phyloP scores from a whole-genome alignment of 345 rosid species.

The Brassica nigra region DNA sequence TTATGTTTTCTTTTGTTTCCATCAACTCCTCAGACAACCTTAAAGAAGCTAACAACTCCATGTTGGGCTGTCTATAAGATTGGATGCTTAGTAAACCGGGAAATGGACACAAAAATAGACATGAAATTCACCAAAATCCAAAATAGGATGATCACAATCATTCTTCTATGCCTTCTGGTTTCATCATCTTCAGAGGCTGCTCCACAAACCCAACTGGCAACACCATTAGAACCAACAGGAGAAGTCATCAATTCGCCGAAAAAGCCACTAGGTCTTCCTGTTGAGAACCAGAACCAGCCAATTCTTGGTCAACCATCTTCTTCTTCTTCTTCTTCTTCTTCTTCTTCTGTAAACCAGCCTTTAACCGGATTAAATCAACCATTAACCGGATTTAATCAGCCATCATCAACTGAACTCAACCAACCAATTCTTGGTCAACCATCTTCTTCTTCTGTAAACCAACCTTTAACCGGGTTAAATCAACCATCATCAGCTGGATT shows the following conservation, averaged over 20 bases:
- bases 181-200: constrained; percentile 31
- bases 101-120: not conserved
- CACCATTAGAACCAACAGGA: constrained; percentile 43
- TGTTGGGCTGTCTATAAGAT: constrained; percentile 16
- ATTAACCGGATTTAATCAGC: constrained; percentile 41
- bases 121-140: constrained; percentile 29
- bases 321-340: constrained; percentile 39
- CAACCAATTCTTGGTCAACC: constrained; percentile 43
- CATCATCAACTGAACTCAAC: constrained; percentile 31
- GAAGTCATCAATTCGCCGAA: constrained; percentile 26
- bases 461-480: constrained; percentile 45
- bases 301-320: constrained; percentile 42
- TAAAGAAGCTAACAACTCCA: constrained; percentile 26
- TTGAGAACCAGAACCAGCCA: constrained; percentile 43
- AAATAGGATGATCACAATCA: constrained; percentile 26
- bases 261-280: constrained; percentile 28
- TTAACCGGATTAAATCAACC: constrained; percentile 47
- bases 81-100: not conserved
- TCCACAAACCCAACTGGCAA: constrained; percentile 34
- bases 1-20: constrained; percentile 18
- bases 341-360: constrained; percentile 48
- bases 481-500: constrained; percentile 47
- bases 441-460: constrained; percentile 34
- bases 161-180: constrained; percentile 33
- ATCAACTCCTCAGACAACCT: constrained; percentile 39